phyloP scores from a whole-genome alignment of 1,139 yeast genomes.

The Arxiozyma bovina region DNA sequence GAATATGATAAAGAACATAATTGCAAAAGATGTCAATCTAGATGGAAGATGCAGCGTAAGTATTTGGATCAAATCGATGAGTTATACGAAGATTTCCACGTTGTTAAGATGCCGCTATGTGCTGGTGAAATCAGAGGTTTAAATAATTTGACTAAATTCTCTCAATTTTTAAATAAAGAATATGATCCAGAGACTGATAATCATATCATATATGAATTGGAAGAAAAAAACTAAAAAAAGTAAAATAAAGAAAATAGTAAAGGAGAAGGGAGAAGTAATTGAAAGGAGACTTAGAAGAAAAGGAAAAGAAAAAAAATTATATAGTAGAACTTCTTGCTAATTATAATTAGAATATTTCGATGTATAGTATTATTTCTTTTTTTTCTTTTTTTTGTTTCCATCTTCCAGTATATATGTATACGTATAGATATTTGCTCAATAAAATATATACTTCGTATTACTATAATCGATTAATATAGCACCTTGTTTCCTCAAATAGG shows the following conservation, averaged over 20 bases:
- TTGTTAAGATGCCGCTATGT: constrained; percentile 88
- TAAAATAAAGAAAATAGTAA: no score
- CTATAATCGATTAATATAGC: no score
- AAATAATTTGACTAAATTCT: constrained; percentile 69
- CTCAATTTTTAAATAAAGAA: constrained; percentile 58
- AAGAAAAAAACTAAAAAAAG: constrained; percentile 36
- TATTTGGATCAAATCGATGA: constrained; percentile 92
- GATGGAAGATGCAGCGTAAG: constrained; percentile 94
- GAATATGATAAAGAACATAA: constrained; percentile 49
- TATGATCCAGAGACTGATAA: constrained; percentile 60
- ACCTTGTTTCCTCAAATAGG: no score
- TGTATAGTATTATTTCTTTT: no score
- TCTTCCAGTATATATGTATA: neutral
- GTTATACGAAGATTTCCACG: constrained; percentile 87
- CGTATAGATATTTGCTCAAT: no score
- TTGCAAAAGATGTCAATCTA: constrained; percentile 83
- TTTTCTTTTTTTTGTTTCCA: neutral
- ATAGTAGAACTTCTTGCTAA: no score
- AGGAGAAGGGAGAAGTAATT: neutral
- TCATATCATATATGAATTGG: constrained; percentile 54
- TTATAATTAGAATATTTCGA: neutral
- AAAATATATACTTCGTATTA: no score
- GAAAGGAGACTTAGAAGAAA: neutral
- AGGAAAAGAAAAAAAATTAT: neutral
- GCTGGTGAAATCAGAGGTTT: constrained; percentile 92